Evolutionary conservation across 805 yeast species (phyloP), one percentile per base, ranked within the genome.

Genomic region (Cyberlindnera nakhonratchasimensis): DNA sequence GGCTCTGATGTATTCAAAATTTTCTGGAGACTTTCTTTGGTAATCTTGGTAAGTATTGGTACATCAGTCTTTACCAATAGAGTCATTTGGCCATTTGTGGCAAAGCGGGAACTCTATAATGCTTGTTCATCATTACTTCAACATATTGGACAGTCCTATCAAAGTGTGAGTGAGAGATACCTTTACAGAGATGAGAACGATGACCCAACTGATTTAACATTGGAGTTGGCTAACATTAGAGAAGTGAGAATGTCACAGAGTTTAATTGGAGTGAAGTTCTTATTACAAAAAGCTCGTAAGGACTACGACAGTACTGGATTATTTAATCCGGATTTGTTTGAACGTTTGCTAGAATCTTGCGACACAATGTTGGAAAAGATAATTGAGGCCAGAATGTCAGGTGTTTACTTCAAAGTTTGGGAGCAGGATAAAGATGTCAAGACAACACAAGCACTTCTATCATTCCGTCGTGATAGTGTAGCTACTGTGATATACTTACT

Each of bases 361-460:
- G 69, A 69, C 40, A 45, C 47, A 11, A 52, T 74, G 2, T 49
- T 71, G 26, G 74, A 71, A 33, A 67, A 65, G 42, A 61, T 69
- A 29, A 63, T 71, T n/a, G 75, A 71, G 45, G 75, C 79, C 1
- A 61, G 79, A 51, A 68, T 72, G 41, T 67, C 74, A n/a, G 72
- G 75, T 16, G 54, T 69, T 2, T 69, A 65, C 46, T 74, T 74
- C 54, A 69, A 66, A 43, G 66, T 71, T 21, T 72, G 70, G 70
- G 70, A 69, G 22, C 60, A 62, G 29, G 78, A 72, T 46, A 46
- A 53, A 14, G 62, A 67, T 41, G 56, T 58, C n/a, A 60, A 59
- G 14, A 62, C 62, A 1, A 69, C 73, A 0, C 58, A 65, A 29
- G 63, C 67, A 6, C 51, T 74, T 28, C 43, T 71, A 25, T 64